Base-by-base conservation (phyloP, 2,329 filamentous ascomycete genomes). In the Talaromyces sp. region DNA sequence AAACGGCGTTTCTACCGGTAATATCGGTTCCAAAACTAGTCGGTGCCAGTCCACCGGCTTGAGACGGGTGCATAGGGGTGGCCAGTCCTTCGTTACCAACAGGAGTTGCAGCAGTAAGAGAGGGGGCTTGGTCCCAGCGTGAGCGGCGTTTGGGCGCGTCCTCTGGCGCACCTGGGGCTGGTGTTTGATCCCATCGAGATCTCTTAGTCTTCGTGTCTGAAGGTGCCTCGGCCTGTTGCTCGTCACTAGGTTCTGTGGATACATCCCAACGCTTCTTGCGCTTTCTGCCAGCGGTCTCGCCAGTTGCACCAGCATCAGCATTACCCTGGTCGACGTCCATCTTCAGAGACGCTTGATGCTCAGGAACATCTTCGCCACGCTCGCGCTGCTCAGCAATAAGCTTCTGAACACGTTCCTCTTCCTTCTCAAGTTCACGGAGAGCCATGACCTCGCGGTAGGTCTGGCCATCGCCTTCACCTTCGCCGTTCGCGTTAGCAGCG, bases 251-350 rank as follows among this genome's bases (percentile, higher is more conserved):
- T 35, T 83, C 80, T 6, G 82, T 78, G n/a, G 86, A 79, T 17
- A 92, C 86, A 72, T 97, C 93, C 94, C 94, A 99, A 73, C 94
- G 86, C 80, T 95, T 91, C 82, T 96, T 97, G 67, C 92, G 86
- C 81, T 94, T 94, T 55, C 87, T 84, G 30, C 86, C 84, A 20
- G 83, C 78, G 8, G 81, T 82, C 58, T 82, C 79, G 64, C 88
- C 83, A 44, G 89, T 82, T 47, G 88, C 82, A 41, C 86, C 87
- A 55, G 83, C 81, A 48, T 92, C 88, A 39, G 79, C 81, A 57
- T 88, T 89, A 69, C 92, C 89, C 70, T 91, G 89, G 60, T 90
- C 82, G 52, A 73, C 63, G 64, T 78, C 77, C 47, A 89, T 82
- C 65, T 87, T 86, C 54, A 97, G 81, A 5, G 85, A 91, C 22